Percentiles rank a stretch among this genome's conserved stretches.
These are phyloP conservation scores for Panicum miliaceum DNA, from an alignment of 176 grass and related monocot species.

Conservation along the genomic window DNA sequence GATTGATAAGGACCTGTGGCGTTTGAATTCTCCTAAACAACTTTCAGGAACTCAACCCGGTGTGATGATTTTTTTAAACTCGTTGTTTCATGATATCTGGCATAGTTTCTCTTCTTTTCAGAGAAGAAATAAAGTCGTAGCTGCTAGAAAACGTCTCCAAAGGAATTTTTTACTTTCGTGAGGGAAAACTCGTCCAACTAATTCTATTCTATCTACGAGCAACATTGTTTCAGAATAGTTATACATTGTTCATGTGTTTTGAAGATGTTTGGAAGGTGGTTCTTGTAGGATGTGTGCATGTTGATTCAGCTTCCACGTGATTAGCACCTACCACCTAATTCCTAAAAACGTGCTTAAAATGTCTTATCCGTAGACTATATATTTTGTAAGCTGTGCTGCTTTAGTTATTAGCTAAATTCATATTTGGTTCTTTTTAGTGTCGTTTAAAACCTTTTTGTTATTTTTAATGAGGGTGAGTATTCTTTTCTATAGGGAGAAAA, in stretches of 20 bases:
- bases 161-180: neutral
- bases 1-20: neutral
- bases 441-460: neutral
- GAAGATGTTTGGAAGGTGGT: neutral
- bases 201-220: neutral
- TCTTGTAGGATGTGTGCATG: neutral
- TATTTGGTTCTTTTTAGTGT: neutral
- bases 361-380: neutral
- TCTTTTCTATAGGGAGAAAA: slow-evolving; percentile 7
- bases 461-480: neutral
- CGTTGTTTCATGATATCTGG: neutral
- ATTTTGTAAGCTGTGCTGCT: neutral
- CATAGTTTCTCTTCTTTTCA: neutral
- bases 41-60: neutral
- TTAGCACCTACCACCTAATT: neutral
- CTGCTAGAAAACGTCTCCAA: neutral
- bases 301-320: slow-evolving; percentile 3
- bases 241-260: neutral
- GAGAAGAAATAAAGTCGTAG: neutral
- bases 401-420: slow-evolving; percentile 18
- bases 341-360: slow-evolving; percentile 7
- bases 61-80: neutral
- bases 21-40: neutral
- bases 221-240: neutral
- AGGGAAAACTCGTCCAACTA: neutral